A percentile compares a stretch with the other conserved stretches of the same genome.
These are phyloP conservation scores for Pythium dissotocum DNA, from an alignment of 352 stramenopile genomes.

Conservation along the genomic window DNA sequence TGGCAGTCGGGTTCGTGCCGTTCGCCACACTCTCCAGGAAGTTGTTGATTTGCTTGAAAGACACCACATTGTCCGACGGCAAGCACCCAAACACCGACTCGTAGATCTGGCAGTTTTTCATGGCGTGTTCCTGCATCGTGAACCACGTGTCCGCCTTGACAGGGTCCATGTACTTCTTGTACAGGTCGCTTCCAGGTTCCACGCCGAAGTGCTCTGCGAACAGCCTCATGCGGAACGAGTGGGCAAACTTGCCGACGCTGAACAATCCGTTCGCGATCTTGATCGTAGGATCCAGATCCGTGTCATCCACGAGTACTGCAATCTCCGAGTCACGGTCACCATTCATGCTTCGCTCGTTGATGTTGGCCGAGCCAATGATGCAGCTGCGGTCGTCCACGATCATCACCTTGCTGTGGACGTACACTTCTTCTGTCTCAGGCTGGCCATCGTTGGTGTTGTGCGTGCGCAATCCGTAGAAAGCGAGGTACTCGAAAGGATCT, in stretches of 20 bases:
- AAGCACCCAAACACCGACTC: constrained; percentile 81
- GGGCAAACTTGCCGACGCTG: constrained; percentile 75
- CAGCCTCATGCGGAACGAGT: constrained; percentile 87
- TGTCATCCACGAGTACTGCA: constrained; percentile 81
- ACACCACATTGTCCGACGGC: constrained; percentile 71
- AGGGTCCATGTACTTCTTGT: constrained; percentile 64
- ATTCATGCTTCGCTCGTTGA: constrained; percentile 88
- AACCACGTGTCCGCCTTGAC: constrained; percentile 71
- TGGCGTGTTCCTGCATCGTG: constrained; percentile 83
- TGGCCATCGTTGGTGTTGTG: constrained; percentile 43
- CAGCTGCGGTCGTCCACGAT: constrained; percentile 80
- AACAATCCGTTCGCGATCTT: constrained; percentile 45
- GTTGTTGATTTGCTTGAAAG: constrained; percentile 69
- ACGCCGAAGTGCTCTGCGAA: constrained; percentile 87
- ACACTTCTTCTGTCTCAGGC: constrained; percentile 75
- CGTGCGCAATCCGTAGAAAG: constrained; percentile 81
- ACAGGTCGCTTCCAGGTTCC: constrained; percentile 40
- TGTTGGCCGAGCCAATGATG: constrained; percentile 87
- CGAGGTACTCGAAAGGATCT: constrained; percentile 87
- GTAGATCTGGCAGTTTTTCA: constrained; percentile 83
- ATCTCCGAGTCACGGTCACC: constrained; percentile 88
- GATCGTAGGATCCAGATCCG: constrained; percentile 60
- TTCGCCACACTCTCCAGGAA: constrained; percentile 35
- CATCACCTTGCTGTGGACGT: constrained; percentile 92
- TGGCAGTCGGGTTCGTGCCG: background rate